Percentiles rank a stretch among this genome's conserved stretches.
Evolutionary conservation across 176 grass and related monocot species (phyloP).

Genomic region (Rhynchospora tenuis): DNA sequence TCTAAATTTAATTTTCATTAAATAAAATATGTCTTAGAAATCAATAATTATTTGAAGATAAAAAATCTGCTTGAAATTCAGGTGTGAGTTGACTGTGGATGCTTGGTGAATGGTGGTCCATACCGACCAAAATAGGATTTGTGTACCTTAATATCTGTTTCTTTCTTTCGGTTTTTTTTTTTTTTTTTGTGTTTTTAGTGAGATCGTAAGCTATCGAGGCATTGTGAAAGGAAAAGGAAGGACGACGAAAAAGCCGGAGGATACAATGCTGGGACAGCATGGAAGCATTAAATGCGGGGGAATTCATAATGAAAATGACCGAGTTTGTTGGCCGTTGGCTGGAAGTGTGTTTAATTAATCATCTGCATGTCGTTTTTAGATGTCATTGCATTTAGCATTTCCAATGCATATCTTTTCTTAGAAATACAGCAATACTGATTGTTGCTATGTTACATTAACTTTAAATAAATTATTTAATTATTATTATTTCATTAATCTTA

Average conservation of each 20-base stretch:
- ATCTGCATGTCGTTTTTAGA: not conserved
- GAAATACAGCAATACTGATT: too few relatives aligned
- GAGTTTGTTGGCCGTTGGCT: constrained; percentile 18
- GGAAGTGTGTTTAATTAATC: not conserved
- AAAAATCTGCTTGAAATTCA: not conserved
- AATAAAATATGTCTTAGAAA: too few relatives aligned
- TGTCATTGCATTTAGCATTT: not conserved
- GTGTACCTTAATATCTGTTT: too few relatives aligned
- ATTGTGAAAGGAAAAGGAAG: not conserved
- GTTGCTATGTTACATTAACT: too few relatives aligned
- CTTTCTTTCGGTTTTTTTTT: not conserved
- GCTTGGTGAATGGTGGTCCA: not conserved
- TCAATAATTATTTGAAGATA: not conserved
- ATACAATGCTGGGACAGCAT: not conserved
- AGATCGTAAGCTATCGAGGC: not conserved
- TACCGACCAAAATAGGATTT: too few relatives aligned
- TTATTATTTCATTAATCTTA: too few relatives aligned
- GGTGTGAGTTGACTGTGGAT: not conserved
- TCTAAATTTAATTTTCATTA: too few relatives aligned
- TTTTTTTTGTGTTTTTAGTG: not conserved
- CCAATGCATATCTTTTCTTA: too few relatives aligned
- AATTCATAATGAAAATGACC: not conserved
- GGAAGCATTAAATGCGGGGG: not conserved
- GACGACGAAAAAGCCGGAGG: not conserved
- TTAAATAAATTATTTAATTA: too few relatives aligned